phyloP scores from a whole-genome alignment of 441 rosid genomes.

The Erodium moschatum region DNA sequence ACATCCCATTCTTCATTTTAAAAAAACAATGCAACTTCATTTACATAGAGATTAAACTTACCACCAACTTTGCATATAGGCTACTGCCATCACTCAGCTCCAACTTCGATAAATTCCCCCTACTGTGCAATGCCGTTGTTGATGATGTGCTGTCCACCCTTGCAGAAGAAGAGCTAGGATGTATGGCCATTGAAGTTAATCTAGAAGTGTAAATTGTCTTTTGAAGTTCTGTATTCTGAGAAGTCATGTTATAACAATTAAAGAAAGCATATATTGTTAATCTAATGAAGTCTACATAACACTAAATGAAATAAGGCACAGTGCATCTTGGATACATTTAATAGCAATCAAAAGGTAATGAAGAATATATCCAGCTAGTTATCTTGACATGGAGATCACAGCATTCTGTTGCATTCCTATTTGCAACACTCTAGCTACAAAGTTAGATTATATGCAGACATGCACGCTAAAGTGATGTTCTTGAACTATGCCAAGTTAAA shows the following conservation, averaged over 20 bases:
- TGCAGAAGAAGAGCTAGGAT: constrained; percentile 41
- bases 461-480: not conserved
- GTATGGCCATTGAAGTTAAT: constrained; percentile 60
- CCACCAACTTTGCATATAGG: constrained; percentile 76
- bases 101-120: constrained; percentile 55
- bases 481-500: not conserved
- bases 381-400: not conserved
- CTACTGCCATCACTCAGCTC: constrained; percentile 64
- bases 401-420: not conserved
- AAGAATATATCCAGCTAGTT: not conserved
- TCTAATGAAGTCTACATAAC: not conserved
- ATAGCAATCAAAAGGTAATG: no score
- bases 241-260: constrained; percentile 8
- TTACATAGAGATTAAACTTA: constrained; percentile 29
- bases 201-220: constrained; percentile 61
- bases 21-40: constrained; percentile 13
- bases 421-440: not conserved
- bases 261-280: not conserved
- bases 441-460: not conserved
- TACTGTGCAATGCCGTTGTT: constrained; percentile 31
- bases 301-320: not conserved
- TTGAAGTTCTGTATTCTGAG: constrained; percentile 56
- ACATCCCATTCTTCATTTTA: not conserved
- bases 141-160: constrained; percentile 36
- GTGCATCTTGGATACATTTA: not conserved